phyloP scores from a whole-genome alignment of 805 yeast species.

The Yarrowia sp. region DNA sequence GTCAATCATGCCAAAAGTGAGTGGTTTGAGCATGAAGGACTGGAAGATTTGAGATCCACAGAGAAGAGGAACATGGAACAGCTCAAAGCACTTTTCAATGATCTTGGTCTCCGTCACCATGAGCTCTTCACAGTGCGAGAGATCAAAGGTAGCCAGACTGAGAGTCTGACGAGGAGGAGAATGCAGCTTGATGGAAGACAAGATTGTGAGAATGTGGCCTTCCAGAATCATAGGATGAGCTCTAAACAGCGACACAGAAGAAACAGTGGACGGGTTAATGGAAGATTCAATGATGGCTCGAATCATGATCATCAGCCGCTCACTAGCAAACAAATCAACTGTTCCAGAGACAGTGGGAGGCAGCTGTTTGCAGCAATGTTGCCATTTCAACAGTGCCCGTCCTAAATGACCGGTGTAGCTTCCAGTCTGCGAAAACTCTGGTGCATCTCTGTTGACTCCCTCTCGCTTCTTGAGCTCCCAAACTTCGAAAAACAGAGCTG shows the following conservation, averaged over 20 bases:
- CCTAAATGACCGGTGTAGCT: neutral
- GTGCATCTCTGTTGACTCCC: neutral
- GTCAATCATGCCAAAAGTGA: slow-evolving; percentile 30
- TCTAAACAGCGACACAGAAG: slow-evolving; percentile 8
- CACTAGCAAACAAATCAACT: slow-evolving; percentile 6
- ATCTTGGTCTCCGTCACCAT: slow-evolving; percentile 28
- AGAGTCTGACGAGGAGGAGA: slow-evolving; percentile 20
- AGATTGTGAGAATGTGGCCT: slow-evolving; percentile 29
- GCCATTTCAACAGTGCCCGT: slow-evolving; percentile 15
- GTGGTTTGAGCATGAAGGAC: slow-evolving; percentile 34
- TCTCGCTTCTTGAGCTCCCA: slow-evolving; percentile 25
- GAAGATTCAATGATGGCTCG: slow-evolving; percentile 21
- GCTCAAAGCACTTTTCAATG: slow-evolving; percentile 34
- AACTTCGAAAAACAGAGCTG: slow-evolving; percentile 35
- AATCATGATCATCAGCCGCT: slow-evolving; percentile 24
- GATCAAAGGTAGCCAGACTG: slow-evolving; percentile 3
- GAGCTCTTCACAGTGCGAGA: slow-evolving; percentile 25
- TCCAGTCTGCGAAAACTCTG: neutral
- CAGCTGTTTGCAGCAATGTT: slow-evolving; percentile 12
- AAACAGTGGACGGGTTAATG: slow-evolving; percentile 16
- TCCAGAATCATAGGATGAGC: slow-evolving; percentile 33
- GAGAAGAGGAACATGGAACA: slow-evolving; percentile 33
- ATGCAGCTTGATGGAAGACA: slow-evolving; percentile 27
- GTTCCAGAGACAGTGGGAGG: slow-evolving; percentile 22
- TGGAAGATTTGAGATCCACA: slow-evolving; percentile 34